Evolutionary conservation across 441 rosid genomes (phyloP), one percentile per base, ranked within the genome.

Genomic region (Pelargonium hybrid): DNA sequence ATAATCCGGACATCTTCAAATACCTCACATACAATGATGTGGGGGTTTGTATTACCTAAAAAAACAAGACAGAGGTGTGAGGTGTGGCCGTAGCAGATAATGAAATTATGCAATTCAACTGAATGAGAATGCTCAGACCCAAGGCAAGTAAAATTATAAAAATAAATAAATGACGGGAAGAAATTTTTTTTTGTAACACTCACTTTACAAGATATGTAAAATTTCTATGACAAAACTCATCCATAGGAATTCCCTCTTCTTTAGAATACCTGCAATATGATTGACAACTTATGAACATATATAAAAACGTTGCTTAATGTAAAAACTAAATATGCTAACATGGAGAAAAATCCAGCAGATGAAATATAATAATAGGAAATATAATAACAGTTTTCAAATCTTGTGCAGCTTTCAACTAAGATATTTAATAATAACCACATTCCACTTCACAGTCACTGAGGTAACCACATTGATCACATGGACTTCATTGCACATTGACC

Each of bases 171-270:
- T 6, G 7, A 37, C 41, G 9, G 8, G 39, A 71, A 15, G 17
- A 21, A n/a, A 43, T 15, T n/a, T n/a, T n/a, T n/a, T n/a, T n/a
- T n/a, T n/a, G 23, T 14, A 62, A 62, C 69, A 69, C 86, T 81
- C 74, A 91, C 98, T 89, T 94, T 66, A 91, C 74, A 61, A 94
- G 91, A 83, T 85, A 91, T 0, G 97, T 87, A 83, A 90, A 88
- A 79, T 91, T 91, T 78, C 87, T 82, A 74, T 54, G 67, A 18
- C 34, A 65, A 65, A 84, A 80, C 83, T 88, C 97, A 69, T 82
- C 70, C 70, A 82, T 65, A 23, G 66, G 73, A 77, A 92, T 89
- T 71, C 78, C 84, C 83, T 94, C 99, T 87, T 92, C 99, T 85
- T 94, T 94, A 57, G 98, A 90, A 77, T 94, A 94, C 76, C 99